Base-by-base conservation (phyloP, 371 early-diverging fungal species). In the Rhizopus microsporus region DNA sequence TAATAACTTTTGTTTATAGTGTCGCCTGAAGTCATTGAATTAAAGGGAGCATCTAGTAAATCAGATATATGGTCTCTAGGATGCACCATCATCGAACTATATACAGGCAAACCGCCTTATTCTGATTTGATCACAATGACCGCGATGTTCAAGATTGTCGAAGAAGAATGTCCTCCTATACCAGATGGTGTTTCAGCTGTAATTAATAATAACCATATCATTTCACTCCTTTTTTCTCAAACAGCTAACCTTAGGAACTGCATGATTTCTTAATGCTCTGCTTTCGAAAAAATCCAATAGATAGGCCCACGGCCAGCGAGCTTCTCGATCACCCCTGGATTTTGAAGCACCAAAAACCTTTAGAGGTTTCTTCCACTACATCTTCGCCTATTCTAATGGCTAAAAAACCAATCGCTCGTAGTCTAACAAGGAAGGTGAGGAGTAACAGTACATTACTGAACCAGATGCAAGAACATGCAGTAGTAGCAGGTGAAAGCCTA, bases 1-100 rank as follows among this genome's bases (percentile, higher is more conserved):
- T 8, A 29, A 7, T 31, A 47, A 32, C 17, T 59, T 53, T 53
- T 59, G 53, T 56, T 54, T 44, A 9, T 47, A 49, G 90, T 98
- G 97, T 95, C 98, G 16, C 98, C 98, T 7, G 98, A 97, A 75
- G 92, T 97, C 0, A 94, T 94, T 68, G 84, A 91, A 61, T 70
- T 93, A 16, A 83, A 88, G 51, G 93, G 94, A 5, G 85, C 92
- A 0, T 85, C 89, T 6, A 85, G 86, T 16, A 85, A 88, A 29
- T 91, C 94, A 3, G 96, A 96, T 66, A 95, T 96, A n/a, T 95
- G 95, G 63, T 63, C 94, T 52, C 71, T 95, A 12, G 96, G 93
- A 29, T 94, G 95, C 57, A 93, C 93, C 0, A 68, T 95, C 4
- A 83, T 94, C 45, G 96, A 95, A 68, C 75, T 95, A 62, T 72